phyloP scores from a whole-genome alignment of 2,329 filamentous ascomycete species.

The Rhynchosporium agropyri region DNA sequence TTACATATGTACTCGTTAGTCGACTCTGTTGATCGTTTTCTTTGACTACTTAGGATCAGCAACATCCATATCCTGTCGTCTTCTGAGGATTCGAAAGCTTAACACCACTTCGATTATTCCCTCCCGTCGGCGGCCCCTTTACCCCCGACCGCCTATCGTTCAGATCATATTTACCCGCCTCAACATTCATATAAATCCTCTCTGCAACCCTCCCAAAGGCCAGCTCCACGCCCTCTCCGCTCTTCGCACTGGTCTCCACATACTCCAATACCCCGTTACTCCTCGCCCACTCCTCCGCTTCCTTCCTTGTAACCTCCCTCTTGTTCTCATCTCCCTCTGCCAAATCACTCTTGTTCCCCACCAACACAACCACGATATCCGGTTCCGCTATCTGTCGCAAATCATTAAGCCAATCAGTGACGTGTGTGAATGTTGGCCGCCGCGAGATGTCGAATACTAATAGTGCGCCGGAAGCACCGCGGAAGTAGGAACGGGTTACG shows the following conservation, averaged over 20 bases:
- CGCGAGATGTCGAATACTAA: conserved; percentile 95
- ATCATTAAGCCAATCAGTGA: conserved; percentile 92
- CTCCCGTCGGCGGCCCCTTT: conserved; percentile 66
- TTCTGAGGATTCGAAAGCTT: conserved; percentile 44
- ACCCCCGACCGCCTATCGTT: conserved; percentile 92
- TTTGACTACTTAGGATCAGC: conserved; percentile 27
- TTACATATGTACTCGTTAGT: conserved; percentile 15
- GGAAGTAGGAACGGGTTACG: conserved; percentile 82
- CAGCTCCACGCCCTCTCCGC: conserved; percentile 87
- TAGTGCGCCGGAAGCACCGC: conserved; percentile 69
- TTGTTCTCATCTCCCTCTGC: conserved; percentile 60
- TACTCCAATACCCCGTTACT: conserved; percentile 88
- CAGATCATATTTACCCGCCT: conserved; percentile 86
- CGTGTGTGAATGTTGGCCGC: conserved; percentile 81
- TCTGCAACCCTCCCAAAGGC: conserved; percentile 94
- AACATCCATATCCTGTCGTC: conserved; percentile 35
- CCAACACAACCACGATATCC: conserved; percentile 89
- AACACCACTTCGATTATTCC: conserved; percentile 47
- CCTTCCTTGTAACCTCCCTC: conserved; percentile 77
- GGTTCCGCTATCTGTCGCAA: conserved; percentile 93
- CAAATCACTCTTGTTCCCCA: conserved; percentile 94
- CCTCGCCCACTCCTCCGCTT: conserved; percentile 88
- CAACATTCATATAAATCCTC: conserved; percentile 95
- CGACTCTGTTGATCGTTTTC: not conserved
- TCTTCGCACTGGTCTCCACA: conserved; percentile 96